These are phyloP conservation scores for Pichia sp. DNA, from an alignment of 1,139 yeast species.

Conservation along the genomic window DNA sequence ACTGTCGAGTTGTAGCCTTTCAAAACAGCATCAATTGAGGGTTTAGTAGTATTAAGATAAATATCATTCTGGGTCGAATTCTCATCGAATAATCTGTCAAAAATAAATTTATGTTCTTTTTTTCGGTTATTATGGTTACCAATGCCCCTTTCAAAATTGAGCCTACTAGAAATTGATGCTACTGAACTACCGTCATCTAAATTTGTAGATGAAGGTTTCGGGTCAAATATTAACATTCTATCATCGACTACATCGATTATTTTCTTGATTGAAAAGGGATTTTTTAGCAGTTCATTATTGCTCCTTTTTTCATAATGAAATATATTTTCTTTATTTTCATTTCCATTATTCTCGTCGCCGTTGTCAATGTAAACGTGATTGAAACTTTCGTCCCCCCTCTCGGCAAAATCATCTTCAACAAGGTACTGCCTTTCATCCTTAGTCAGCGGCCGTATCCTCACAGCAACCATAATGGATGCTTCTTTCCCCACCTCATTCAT, in stretches of 20 bases:
- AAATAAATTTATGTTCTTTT: slow-evolving; percentile 73
- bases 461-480: slow-evolving; percentile 71
- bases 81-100: slow-evolving; percentile 71
- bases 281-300: not conserved
- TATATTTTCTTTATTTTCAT: not conserved
- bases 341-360: slow-evolving; percentile 3
- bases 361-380: not conserved
- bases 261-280: slow-evolving; percentile 38
- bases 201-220: slow-evolving; percentile 65
- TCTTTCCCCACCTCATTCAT: slow-evolving; percentile 31
- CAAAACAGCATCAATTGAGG: slow-evolving; percentile 63
- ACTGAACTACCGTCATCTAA: slow-evolving; percentile 34
- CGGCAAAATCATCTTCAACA: slow-evolving; percentile 2
- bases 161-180: not conserved
- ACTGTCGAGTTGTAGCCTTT: slow-evolving; percentile 89
- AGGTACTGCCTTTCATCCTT: slow-evolving; percentile 39
- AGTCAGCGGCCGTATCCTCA: slow-evolving; percentile 82
- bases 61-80: slow-evolving; percentile 58
- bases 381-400: not conserved
- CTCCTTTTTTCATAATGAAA: slow-evolving; percentile 1
- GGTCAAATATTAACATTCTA: slow-evolving; percentile 83
- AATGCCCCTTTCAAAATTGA: not conserved
- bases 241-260: slow-evolving; percentile 82
- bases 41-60: slow-evolving; percentile 57
- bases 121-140: slow-evolving; percentile 37